These are phyloP conservation scores for Venturia aucupariae DNA, from an alignment of 2,329 filamentous ascomycete species.

Conservation along the genomic window DNA sequence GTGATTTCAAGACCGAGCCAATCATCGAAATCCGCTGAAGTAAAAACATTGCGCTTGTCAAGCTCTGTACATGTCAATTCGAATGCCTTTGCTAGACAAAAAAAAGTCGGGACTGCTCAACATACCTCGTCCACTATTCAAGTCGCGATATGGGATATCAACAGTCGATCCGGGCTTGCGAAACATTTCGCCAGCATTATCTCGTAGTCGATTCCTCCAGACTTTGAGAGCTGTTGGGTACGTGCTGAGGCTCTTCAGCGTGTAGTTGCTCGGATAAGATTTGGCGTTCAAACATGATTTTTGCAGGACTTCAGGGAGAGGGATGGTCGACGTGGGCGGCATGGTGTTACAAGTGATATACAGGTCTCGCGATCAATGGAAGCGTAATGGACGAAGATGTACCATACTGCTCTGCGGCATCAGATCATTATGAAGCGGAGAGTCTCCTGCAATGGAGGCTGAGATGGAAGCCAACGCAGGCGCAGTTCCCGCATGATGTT, in stretches of 20 bases:
- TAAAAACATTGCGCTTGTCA: background rate
- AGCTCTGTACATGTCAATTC: background rate
- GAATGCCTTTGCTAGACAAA: too few species aligned
- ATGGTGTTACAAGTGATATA: background rate
- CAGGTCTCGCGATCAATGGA: background rate
- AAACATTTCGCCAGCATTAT: background rate
- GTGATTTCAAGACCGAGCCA: background rate
- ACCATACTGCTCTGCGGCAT: background rate
- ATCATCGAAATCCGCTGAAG: background rate
- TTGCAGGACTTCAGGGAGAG: background rate
- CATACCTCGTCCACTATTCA: background rate
- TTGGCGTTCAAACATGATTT: background rate
- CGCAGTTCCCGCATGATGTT: background rate
- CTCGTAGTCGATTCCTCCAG: background rate
- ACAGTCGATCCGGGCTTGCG: background rate
- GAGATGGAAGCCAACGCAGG: too few species aligned
- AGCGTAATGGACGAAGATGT: background rate
- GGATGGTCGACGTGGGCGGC: background rate
- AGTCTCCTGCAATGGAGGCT: too few species aligned
- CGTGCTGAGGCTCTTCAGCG: background rate
- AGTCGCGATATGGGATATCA: background rate
- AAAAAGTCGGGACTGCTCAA: too few species aligned
- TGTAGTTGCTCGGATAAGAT: background rate
- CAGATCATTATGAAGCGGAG: background rate
- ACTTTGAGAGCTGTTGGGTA: background rate